A percentile compares a stretch with the other conserved stretches of the same genome.
phyloP scores from a whole-genome alignment of 169 alveolate genomes.

The Ichthyophthirius multifiliis region DNA sequence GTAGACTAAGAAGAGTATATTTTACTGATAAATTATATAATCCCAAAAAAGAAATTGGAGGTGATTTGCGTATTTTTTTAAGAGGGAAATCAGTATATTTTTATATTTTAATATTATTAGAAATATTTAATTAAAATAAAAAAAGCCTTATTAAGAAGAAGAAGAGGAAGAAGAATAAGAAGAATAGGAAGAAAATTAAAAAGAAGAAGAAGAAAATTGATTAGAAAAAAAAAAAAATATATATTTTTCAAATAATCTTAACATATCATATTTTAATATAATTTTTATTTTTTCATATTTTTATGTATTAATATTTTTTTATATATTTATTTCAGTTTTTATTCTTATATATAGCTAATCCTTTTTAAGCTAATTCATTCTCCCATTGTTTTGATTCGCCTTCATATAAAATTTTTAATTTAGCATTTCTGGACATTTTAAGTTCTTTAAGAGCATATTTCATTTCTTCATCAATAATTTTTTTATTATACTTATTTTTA shows the following conservation, averaged over 20 bases:
- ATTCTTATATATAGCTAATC: conserved; percentile 9
- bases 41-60: neutral
- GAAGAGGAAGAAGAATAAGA: neutral
- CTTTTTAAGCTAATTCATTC: conserved; percentile 7
- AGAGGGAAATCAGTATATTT: neutral
- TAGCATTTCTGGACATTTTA: neutral
- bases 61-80: neutral
- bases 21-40: neutral
- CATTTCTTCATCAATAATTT: conserved; percentile 6
- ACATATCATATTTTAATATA: too few relatives aligned
- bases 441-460: conserved; percentile 9
- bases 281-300: too few relatives aligned
- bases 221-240: too few relatives aligned
- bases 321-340: neutral
- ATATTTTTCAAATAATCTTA: too few relatives aligned
- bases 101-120: too few relatives aligned
- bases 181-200: neutral
- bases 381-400: conserved; percentile 16
- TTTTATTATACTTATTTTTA: neutral
- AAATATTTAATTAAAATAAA: neutral
- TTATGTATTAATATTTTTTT: too few relatives aligned
- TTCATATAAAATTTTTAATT: conserved; percentile 1
- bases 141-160: neutral
- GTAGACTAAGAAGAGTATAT: neutral
- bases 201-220: too few relatives aligned